phyloP scores from a whole-genome alignment of 352 stramenopile species.

The Phytophthora aleatoria region DNA sequence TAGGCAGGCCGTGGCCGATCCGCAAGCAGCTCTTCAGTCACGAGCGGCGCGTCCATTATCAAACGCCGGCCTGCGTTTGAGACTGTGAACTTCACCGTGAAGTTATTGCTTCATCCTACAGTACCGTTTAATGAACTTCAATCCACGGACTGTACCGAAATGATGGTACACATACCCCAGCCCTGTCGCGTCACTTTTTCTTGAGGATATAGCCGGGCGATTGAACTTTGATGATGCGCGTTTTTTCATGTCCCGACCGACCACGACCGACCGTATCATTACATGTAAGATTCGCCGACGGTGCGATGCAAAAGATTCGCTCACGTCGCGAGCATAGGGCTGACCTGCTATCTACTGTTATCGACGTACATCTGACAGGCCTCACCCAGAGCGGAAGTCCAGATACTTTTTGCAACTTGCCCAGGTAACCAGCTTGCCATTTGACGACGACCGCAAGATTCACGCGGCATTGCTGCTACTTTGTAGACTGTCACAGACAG shows the following conservation, averaged over 20 bases:
- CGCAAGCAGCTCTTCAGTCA: too few relatives aligned
- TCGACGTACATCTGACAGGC: neutral
- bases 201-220: neutral
- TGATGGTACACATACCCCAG: constrained; percentile 1
- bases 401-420: neutral
- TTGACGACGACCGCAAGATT: constrained; percentile 8
- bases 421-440: neutral
- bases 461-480: constrained; percentile 1
- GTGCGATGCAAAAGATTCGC: neutral
- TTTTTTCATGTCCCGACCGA: constrained; percentile 21
- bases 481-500: constrained; percentile 17
- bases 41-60: too few relatives aligned
- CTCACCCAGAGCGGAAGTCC: neutral
- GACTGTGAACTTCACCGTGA: too few relatives aligned
- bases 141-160: too few relatives aligned
- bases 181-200: constrained; percentile 22
- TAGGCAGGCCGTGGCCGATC: too few relatives aligned
- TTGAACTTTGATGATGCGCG: constrained; percentile 32
- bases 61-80: too few relatives aligned
- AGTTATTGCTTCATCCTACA: too few relatives aligned
- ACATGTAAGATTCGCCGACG: constrained; percentile 3
- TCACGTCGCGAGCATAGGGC: neutral
- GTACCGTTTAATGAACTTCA: too few relatives aligned
- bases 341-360: neutral
- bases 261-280: constrained; percentile 13